phyloP scores from a whole-genome alignment of 768 basidiomycete genomes.

The Lactifluus volemus region DNA sequence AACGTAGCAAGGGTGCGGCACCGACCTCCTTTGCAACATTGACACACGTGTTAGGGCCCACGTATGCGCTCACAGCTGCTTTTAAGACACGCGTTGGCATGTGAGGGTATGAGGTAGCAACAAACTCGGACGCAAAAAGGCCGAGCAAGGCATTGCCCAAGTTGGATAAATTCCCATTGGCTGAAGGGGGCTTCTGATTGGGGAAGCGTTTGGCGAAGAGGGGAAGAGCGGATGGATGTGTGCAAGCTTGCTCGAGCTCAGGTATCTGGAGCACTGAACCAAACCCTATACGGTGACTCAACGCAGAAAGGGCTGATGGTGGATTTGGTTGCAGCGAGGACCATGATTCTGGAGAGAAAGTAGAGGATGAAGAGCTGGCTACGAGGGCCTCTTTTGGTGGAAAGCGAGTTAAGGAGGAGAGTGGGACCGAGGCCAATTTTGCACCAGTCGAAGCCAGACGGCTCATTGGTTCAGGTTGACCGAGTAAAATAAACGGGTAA shows the following conservation, averaged over 20 bases:
- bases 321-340: conserved; percentile 64
- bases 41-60: conserved; percentile 77
- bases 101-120: conserved; percentile 76
- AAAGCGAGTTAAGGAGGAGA: conserved; percentile 45
- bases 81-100: conserved; percentile 88
- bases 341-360: conserved; percentile 62
- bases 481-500: too few relatives aligned
- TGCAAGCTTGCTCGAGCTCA: conserved; percentile 64
- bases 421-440: conserved; percentile 44
- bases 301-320: conserved; percentile 60
- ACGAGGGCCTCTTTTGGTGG: conserved; percentile 50
- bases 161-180: conserved; percentile 67
- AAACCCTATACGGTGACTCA: conserved; percentile 70
- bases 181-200: conserved; percentile 41
- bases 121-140: conserved; percentile 78
- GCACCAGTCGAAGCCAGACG: conserved; percentile 42
- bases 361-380: conserved; percentile 19
- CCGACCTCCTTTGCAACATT: conserved; percentile 83
- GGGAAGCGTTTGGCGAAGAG: conserved; percentile 52
- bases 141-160: conserved; percentile 88
- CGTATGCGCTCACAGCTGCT: conserved; percentile 86
- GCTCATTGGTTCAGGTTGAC: too few relatives aligned
- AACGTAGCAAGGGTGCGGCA: conserved; percentile 65
- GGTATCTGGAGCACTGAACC: conserved; percentile 43
- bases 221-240: conserved; percentile 60